Base-by-base conservation (phyloP, 805 yeast species). In the Kazachstania martiniae region DNA sequence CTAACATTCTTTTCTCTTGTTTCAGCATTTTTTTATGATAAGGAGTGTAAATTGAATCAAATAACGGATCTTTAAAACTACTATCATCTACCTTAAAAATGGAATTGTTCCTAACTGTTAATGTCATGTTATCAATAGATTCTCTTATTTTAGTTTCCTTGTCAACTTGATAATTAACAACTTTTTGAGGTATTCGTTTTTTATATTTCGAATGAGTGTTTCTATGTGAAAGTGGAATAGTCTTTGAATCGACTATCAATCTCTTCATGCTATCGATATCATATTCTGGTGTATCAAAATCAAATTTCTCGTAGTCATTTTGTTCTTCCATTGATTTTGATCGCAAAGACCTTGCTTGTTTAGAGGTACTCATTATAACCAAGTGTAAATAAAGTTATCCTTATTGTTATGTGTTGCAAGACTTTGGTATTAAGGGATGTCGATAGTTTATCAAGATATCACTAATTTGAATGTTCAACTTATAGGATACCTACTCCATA, bases 1-100 rank as follows among this genome's bases (percentile, higher is more conserved):
- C 87, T 2, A 67, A 58, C 70, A 77, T 74, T 28, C 71, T 63
- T 37, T 66, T 67, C 51, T 82, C 94, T 32, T 75, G 77, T 34
- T 70, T 70, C 40, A 68, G 71, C 74, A 78, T 71, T 25, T 69
- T 63, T 26, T 65, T 64, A 53, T 80, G 87, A 43, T 65, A 70
- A 10, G 58, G 39, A 19, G 51, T 44, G 47, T 60, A 75, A 10
- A 59, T 13, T 0, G 49, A 42, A 47, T 74, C 79, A 1, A 53
- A 43, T 29, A 81, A 55, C 4, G 74, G 72, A 43, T 71, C 77
- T 21, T 18, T n/a, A n/a, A n/a, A n/a, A n/a, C n/a, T n/a, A n/a
- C n/a, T n/a, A n/a, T n/a, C n/a, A n/a, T n/a, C n/a, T n/a, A n/a
- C n/a, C n/a, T n/a, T n/a, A n/a, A n/a, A n/a, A n/a, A n/a, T n/a